phyloP scores from a whole-genome alignment of 106 monocot genomes.

The Amphibolis antarctica region DNA sequence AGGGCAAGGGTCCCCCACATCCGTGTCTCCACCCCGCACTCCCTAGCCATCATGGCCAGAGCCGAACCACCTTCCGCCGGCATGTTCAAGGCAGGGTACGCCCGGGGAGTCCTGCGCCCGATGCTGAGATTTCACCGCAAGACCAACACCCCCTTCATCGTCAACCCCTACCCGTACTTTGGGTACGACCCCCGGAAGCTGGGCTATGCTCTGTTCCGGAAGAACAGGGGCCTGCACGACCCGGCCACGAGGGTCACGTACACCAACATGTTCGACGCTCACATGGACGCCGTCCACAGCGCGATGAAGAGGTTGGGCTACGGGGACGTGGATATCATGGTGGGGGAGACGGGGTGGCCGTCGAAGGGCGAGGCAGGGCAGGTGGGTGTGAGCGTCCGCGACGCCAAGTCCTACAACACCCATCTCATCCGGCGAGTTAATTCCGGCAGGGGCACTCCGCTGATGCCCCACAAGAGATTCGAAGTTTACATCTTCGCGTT shows the following conservation, averaged over 20 bases:
- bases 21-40: slow-evolving; percentile 79
- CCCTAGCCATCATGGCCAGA: slow-evolving; percentile 55
- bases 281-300: slow-evolving; percentile 66
- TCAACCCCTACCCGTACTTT: slow-evolving; percentile 96
- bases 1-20: slow-evolving; percentile 23
- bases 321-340: slow-evolving; percentile 68
- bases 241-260: slow-evolving; percentile 45
- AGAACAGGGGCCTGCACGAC: slow-evolving; percentile 53
- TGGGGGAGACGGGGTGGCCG: slow-evolving; percentile 95
- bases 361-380: slow-evolving; percentile 43
- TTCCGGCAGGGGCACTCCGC: slow-evolving; percentile 61
- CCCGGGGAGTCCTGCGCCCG: slow-evolving; percentile 36
- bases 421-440: slow-evolving; percentile 42
- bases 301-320: slow-evolving; percentile 55
- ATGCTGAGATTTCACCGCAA: slow-evolving; percentile 63
- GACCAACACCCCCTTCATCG: slow-evolving; percentile 54
- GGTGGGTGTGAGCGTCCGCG: slow-evolving; percentile 26
- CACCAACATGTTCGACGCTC: slow-evolving; percentile 79
- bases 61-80: slow-evolving; percentile 61
- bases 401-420: slow-evolving; percentile 42
- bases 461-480: slow-evolving; percentile 70
- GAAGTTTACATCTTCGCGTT: slow-evolving; percentile 71
- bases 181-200: slow-evolving; percentile 41
- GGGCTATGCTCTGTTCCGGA: slow-evolving; percentile 64
- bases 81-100: slow-evolving; percentile 53